Evolutionary conservation across 352 stramenopile genomes (phyloP).

Genomic region (Pythium folliculosum): DNA sequence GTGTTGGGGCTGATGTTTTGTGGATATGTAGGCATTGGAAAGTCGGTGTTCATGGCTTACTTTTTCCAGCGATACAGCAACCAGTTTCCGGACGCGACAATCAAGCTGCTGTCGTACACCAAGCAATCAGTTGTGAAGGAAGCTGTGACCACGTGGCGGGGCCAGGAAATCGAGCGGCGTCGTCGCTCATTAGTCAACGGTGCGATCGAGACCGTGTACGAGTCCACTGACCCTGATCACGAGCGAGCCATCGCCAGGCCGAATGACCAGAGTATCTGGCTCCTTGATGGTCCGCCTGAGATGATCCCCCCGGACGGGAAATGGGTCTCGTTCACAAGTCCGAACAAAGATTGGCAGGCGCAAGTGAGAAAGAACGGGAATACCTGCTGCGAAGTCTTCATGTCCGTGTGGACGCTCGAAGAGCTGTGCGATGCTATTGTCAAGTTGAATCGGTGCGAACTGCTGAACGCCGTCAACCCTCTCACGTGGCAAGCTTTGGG

Average conservation of each 20-base stretch:
- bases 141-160: not conserved
- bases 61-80: conserved; percentile 16
- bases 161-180: not conserved
- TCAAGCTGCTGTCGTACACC: not conserved
- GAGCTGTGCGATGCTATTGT: not conserved
- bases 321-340: conserved; percentile 4
- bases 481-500: too few relatives aligned
- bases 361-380: not conserved
- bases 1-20: too few relatives aligned
- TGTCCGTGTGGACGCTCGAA: conserved; percentile 2
- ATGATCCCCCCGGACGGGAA: not conserved
- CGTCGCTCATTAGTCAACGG: too few relatives aligned
- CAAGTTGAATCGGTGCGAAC: not conserved
- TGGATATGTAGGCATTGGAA: not conserved
- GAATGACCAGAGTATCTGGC: not conserved
- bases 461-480: too few relatives aligned
- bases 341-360: not conserved
- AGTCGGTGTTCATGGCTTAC: conserved; percentile 16
- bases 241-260: not conserved
- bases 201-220: not conserved
- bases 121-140: not conserved
- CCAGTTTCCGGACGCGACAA: not conserved
- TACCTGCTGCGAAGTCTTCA: not conserved
- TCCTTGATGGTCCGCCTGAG: too few relatives aligned
- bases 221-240: not conserved